phyloP scores from a whole-genome alignment of 306 rosid species.

The Alnus glutinosa region DNA sequence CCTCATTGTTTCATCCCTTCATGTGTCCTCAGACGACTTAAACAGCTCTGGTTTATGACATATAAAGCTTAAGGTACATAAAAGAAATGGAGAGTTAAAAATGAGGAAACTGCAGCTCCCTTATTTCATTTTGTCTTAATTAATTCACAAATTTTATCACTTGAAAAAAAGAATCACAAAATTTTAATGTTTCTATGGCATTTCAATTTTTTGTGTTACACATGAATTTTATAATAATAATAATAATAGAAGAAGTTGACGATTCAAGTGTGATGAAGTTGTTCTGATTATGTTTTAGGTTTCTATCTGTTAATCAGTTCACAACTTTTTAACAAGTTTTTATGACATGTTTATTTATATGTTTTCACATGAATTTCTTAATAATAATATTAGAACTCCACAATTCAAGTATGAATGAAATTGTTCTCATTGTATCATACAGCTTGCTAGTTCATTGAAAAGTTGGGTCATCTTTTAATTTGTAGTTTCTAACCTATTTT shows the following conservation, averaged over 20 bases:
- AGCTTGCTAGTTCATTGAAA: constrained; percentile 22
- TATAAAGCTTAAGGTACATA: neutral
- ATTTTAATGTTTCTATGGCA: no score
- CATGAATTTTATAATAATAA: no score
- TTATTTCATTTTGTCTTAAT: no score
- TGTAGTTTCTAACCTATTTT: constrained; percentile 38
- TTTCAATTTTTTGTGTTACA: no score
- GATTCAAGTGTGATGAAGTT: neutral
- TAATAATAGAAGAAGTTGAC: neutral
- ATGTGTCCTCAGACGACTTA: neutral
- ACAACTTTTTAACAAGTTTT: neutral
- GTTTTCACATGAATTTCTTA: constrained; percentile 10
- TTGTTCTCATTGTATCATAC: neutral
- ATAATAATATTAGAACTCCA: constrained; percentile 10
- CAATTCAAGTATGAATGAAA: constrained; percentile 1
- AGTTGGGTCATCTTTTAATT: constrained; percentile 7
- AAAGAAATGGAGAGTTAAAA: neutral
- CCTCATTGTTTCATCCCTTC: neutral
- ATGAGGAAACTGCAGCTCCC: neutral
- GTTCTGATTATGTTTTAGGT: neutral
- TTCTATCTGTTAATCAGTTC: no score
- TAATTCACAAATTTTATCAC: neutral
- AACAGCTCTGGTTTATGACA: neutral
- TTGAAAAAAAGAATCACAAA: no score
- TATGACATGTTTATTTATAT: constrained; percentile 9